A percentile compares a stretch with the other conserved stretches of the same genome.
These are phyloP conservation scores for Phyllostachys edulis DNA, from an alignment of 176 grass and related monocot species.

Conservation along the genomic window DNA sequence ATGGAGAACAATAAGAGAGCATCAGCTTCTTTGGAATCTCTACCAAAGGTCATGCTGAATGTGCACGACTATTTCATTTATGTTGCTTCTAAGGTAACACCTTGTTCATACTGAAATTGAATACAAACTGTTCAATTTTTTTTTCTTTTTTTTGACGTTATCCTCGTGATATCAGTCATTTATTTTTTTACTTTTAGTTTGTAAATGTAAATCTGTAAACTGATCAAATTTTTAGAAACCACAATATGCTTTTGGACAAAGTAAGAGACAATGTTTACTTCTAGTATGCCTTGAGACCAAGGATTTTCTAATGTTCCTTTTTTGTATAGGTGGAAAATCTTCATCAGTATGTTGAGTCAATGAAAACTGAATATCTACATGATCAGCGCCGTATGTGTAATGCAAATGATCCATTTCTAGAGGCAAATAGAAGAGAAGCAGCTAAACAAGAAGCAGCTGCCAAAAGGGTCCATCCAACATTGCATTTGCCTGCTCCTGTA, in stretches of 20 bases:
- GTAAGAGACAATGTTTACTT: neutral
- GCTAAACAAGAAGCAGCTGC: constrained; percentile 87
- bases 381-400: constrained; percentile 55
- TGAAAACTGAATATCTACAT: constrained; percentile 77
- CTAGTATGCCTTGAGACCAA: neutral
- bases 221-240: neutral
- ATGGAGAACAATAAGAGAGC: constrained; percentile 68
- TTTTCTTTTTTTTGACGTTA: neutral
- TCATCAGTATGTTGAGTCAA: constrained; percentile 85
- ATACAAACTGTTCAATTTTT: neutral
- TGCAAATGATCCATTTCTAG: constrained; percentile 86
- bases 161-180: neutral
- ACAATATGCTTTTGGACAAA: neutral
- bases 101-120: neutral
- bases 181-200: neutral
- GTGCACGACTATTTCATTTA: constrained; percentile 94
- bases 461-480: constrained; percentile 86
- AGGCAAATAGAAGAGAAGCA: constrained; percentile 88
- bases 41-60: constrained; percentile 94
- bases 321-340: constrained; percentile 88
- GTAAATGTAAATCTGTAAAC: constrained; percentile 17
- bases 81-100: constrained; percentile 89
- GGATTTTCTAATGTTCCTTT: constrained; percentile 11
- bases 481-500: constrained; percentile 72
- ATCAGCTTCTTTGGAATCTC: constrained; percentile 66